Conservation (phyloP, 2,329 filamentous ascomycete species). For the Sarocladiaceae sp. region DNA sequence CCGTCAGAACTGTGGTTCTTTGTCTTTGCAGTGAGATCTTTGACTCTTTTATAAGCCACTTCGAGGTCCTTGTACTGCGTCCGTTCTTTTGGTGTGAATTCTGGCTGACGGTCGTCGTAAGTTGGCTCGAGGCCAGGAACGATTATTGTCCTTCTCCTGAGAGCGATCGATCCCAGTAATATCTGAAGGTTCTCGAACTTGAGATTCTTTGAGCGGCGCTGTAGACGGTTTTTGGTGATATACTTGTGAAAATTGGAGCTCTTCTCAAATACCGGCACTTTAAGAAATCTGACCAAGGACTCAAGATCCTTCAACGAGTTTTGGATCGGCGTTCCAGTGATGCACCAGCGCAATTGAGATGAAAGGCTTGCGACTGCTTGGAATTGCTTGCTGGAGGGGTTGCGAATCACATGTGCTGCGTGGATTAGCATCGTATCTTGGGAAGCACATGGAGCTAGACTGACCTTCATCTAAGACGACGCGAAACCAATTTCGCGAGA, state of each 20-base stretch:
- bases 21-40: not conserved
- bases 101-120: not conserved
- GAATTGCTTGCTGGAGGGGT: not conserved
- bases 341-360: not conserved
- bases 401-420: not conserved
- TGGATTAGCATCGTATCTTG: not conserved
- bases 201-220: not conserved
- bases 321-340: not conserved
- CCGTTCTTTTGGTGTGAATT: not conserved
- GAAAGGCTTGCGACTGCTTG: not conserved
- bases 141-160: not conserved
- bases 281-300: not conserved
- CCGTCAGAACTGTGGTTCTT: not conserved
- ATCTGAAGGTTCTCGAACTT: not conserved
- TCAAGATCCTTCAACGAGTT: not conserved
- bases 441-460: not conserved
- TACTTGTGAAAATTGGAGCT: not conserved
- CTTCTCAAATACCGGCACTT: not conserved
- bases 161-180: not conserved
- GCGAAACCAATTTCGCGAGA: not conserved
- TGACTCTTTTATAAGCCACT: no score
- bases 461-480: not conserved
- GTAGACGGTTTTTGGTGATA: not conserved
- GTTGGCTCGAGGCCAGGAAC: not conserved
- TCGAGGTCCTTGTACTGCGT: not conserved